phyloP scores from a whole-genome alignment of 257 asterid species.

The Przewalskia tangutica region DNA sequence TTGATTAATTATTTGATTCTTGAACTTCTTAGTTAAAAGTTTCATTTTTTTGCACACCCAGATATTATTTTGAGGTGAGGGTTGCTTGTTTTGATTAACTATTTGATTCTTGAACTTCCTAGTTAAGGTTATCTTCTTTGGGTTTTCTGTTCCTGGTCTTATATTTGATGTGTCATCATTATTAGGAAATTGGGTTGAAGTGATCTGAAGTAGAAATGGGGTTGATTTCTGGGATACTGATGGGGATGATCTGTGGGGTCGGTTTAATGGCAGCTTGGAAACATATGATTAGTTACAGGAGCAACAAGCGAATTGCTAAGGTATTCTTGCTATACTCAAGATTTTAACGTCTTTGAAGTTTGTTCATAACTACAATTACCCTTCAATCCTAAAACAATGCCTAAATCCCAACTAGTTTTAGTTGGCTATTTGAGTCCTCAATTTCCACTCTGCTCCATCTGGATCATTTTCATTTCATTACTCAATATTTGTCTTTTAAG shows the following conservation, averaged over 20 bases:
- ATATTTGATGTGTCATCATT: not conserved
- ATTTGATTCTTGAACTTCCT: not conserved
- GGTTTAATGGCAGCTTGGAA: conserved; percentile 84
- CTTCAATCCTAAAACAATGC: not conserved
- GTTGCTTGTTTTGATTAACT: not conserved
- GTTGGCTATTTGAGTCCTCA: not conserved
- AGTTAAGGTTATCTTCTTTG: not conserved
- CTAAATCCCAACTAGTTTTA: not conserved
- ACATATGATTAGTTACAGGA: conserved; percentile 68
- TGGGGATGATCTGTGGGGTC: conserved; percentile 81
- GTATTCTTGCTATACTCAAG: conserved; percentile 17
- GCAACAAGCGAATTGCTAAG: conserved; percentile 77
- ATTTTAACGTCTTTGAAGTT: not conserved
- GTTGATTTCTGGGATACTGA: conserved; percentile 70
- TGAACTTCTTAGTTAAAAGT: not conserved
- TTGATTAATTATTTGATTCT: not conserved
- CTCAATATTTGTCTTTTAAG: not conserved
- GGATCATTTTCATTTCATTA: not conserved
- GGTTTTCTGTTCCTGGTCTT: not conserved
- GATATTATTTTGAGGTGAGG: not conserved
- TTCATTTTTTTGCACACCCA: not conserved
- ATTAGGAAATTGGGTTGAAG: not conserved
- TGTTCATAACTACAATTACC: not conserved
- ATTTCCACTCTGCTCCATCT: not conserved
- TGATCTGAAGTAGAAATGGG: conserved; percentile 43